phyloP scores from a whole-genome alignment of 352 stramenopile genomes.

The Phytophthora pseudosyringae region DNA sequence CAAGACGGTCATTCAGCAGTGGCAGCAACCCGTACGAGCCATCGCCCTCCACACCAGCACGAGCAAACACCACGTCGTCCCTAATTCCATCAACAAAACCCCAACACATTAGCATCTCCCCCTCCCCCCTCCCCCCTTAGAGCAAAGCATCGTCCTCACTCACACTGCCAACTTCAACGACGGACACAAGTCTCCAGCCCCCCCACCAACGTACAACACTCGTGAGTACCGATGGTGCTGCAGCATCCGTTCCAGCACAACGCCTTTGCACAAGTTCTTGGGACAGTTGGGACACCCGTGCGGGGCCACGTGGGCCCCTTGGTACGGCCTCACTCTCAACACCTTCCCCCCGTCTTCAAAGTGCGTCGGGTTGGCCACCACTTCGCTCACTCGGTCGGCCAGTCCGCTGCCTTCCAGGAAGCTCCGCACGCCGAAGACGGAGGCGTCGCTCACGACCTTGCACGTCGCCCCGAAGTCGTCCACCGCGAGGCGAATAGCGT shows the following conservation, averaged over 20 bases:
- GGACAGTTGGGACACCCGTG: constrained; percentile 57
- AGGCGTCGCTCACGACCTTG: constrained; percentile 60
- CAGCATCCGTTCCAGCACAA: constrained; percentile 47
- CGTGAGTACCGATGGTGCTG: constrained; percentile 35
- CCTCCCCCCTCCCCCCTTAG: no score
- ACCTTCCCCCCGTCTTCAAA: constrained; percentile 22
- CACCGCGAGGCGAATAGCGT: constrained; percentile 51
- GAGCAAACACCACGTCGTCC: constrained; percentile 35
- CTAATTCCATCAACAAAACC: constrained; percentile 7
- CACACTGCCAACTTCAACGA: constrained; percentile 48
- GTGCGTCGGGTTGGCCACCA: constrained; percentile 50
- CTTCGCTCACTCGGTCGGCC: constrained; percentile 33
- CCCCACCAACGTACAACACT: constrained; percentile 67
- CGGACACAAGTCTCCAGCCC: constrained; percentile 58
- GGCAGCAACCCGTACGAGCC: constrained; percentile 9
- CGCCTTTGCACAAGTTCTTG: constrained; percentile 70
- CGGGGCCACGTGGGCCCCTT: constrained; percentile 29
- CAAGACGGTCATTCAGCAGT: constrained; percentile 7
- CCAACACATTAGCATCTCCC: background rate
- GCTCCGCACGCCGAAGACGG: constrained; percentile 54
- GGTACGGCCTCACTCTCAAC: constrained; percentile 49
- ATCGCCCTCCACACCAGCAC: background rate
- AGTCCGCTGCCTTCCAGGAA: constrained; percentile 46
- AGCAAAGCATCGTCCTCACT: background rate
- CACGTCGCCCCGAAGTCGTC: constrained; percentile 38